A percentile compares a stretch with the other conserved stretches of the same genome.
These are phyloP conservation scores for Kernera saxatilis DNA, from an alignment of 345 rosid genomes.

Conservation along the genomic window DNA sequence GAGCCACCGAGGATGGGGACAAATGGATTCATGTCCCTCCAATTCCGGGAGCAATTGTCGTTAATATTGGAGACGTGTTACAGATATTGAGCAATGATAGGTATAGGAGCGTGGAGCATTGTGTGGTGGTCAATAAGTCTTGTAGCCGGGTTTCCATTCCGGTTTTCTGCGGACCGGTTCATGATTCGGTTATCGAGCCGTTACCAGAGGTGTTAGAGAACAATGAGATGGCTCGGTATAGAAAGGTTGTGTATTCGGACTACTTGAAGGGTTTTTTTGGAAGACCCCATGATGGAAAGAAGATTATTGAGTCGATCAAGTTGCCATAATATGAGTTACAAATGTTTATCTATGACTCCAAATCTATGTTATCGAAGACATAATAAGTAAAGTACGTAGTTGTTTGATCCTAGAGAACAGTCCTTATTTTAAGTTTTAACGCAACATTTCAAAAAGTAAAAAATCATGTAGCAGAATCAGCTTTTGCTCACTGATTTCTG, in stretches of 20 bases:
- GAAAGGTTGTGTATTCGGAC: slow-evolving; percentile 26
- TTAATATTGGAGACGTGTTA: slow-evolving; percentile 31
- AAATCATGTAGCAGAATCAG: not conserved
- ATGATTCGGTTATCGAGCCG: slow-evolving; percentile 24
- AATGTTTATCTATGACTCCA: not conserved
- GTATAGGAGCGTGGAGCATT: slow-evolving; percentile 33
- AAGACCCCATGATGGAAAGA: slow-evolving; percentile 31
- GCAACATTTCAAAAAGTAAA: not conserved
- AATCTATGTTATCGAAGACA: not conserved
- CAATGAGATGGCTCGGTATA: slow-evolving; percentile 21
- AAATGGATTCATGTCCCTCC: slow-evolving; percentile 30
- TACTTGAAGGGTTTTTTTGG: slow-evolving; percentile 23
- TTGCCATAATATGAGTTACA: not conserved
- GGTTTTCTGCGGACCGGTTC: slow-evolving; percentile 27
- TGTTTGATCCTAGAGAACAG: not conserved
- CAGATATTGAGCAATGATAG: slow-evolving; percentile 31
- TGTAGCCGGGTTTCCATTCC: slow-evolving; percentile 33
- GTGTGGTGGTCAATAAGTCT: slow-evolving; percentile 18
- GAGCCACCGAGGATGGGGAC: slow-evolving; percentile 24
- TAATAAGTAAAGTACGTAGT: not conserved
- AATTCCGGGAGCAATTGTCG: slow-evolving; percentile 22
- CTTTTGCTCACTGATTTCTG: not conserved
- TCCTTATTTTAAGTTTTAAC: not conserved
- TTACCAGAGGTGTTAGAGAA: slow-evolving; percentile 20
- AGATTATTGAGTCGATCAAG: slow-evolving; percentile 19